Percentiles rank a stretch among this genome's conserved stretches.
phyloP scores from a whole-genome alignment of 2,329 filamentous ascomycete species.

The Pseudocercospora fuligena region DNA sequence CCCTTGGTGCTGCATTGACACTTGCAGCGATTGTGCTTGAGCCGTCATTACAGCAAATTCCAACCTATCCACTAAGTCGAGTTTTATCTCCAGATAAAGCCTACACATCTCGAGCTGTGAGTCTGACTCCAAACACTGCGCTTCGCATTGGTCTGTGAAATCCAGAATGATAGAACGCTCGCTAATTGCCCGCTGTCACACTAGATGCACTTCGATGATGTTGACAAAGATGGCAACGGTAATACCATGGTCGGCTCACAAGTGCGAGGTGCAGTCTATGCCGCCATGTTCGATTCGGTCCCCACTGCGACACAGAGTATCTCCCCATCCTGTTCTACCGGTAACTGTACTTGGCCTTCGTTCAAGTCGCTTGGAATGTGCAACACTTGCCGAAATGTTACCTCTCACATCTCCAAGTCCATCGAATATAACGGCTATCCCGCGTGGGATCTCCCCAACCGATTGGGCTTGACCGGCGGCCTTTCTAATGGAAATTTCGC shows the following conservation, averaged over 20 bases:
- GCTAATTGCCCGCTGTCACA: too few relatives aligned
- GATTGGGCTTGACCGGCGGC: not conserved
- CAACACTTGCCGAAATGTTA: slow-evolving; percentile 23
- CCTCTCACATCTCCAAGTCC: not conserved
- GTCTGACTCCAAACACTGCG: not conserved
- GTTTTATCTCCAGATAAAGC: not conserved
- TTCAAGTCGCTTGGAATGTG: slow-evolving; percentile 26
- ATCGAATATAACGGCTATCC: not conserved
- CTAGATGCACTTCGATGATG: not conserved
- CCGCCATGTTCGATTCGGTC: slow-evolving; percentile 8
- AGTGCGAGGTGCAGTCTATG: slow-evolving; percentile 19
- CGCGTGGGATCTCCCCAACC: not conserved
- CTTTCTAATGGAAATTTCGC: not conserved
- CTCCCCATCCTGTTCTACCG: slow-evolving; percentile 21
- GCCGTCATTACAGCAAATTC: slow-evolving; percentile 23
- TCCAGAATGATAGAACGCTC: too few relatives aligned
- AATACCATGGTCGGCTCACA: not conserved
- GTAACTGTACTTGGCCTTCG: slow-evolving; percentile 27
- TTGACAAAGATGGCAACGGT: not conserved
- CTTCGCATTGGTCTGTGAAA: too few relatives aligned
- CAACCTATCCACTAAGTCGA: slow-evolving; percentile 11
- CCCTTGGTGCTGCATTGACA: slow-evolving; percentile 21
- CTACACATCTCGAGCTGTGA: slow-evolving; percentile 8
- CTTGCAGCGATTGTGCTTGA: slow-evolving; percentile 20
- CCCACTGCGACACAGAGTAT: not conserved